These are phyloP conservation scores for Keithomyces neogunnii DNA, from an alignment of 2,329 filamentous ascomycete genomes.

Conservation along the genomic window DNA sequence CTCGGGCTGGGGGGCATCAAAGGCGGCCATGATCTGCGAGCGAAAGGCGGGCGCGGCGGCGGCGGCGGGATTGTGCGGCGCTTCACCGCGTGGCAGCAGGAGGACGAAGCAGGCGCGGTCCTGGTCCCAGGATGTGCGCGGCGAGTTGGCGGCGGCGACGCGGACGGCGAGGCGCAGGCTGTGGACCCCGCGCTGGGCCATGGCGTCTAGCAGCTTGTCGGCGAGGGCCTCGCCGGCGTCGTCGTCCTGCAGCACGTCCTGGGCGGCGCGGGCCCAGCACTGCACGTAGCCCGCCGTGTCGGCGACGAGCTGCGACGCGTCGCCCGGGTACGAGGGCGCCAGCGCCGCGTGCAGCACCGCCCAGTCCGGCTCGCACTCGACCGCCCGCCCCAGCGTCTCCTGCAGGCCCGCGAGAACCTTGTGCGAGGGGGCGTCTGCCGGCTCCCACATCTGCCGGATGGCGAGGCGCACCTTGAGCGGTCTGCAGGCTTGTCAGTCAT, in stretches of 20 bases:
- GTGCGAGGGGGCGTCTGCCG: conserved; percentile 22
- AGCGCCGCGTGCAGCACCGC: conserved; percentile 29
- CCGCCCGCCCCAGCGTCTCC: conserved; percentile 28
- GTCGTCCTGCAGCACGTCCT: conserved; percentile 32
- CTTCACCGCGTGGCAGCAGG: neutral
- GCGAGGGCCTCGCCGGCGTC: conserved; percentile 29
- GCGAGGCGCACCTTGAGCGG: conserved; percentile 33
- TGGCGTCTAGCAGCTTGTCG: conserved; percentile 31
- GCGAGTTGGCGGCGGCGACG: conserved; percentile 16
- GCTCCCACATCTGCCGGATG: conserved; percentile 35
- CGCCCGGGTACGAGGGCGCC: conserved; percentile 30
- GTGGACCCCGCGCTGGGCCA: conserved; percentile 10
- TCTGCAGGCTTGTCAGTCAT: conserved; percentile 15
- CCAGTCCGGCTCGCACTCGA: conserved; percentile 35
- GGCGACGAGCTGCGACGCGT: conserved; percentile 20
- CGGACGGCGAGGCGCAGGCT: conserved; percentile 21
- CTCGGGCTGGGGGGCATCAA: neutral
- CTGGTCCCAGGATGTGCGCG: conserved; percentile 28
- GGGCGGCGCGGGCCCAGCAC: conserved; percentile 29
- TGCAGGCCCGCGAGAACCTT: conserved; percentile 22
- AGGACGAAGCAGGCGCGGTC: neutral
- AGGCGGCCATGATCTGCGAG: neutral
- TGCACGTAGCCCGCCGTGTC: conserved; percentile 25
- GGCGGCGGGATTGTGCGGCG: neutral
- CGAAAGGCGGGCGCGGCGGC: neutral